These are phyloP conservation scores for Exophiala bonariae DNA, from an alignment of 2,329 filamentous ascomycete species.

Conservation along the genomic window DNA sequence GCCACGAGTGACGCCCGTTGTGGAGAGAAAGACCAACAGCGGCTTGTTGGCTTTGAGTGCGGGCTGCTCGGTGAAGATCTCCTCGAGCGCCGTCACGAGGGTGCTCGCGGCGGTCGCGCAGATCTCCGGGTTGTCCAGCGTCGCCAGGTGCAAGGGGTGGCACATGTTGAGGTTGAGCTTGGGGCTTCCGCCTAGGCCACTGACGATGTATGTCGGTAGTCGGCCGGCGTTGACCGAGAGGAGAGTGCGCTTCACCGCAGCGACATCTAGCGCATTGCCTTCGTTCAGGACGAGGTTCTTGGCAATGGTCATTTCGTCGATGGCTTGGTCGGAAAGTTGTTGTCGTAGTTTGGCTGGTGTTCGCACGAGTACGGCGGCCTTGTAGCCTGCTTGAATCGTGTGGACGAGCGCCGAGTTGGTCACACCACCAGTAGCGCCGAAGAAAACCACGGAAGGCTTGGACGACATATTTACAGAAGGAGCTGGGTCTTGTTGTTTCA, in stretches of 20 bases:
- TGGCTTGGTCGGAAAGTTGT: conserved; percentile 40
- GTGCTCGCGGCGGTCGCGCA: conserved; percentile 34
- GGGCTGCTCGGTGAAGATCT: conserved; percentile 24
- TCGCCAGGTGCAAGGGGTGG: conserved; percentile 29
- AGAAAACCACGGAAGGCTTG: conserved; percentile 47
- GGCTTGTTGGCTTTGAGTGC: conserved; percentile 19
- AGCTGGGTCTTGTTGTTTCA: background rate
- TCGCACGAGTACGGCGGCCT: conserved; percentile 47
- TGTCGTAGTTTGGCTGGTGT: conserved; percentile 50
- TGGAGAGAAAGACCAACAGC: conserved; percentile 33
- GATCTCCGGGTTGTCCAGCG: conserved; percentile 36
- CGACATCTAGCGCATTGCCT: conserved; percentile 47
- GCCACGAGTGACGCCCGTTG: conserved; percentile 33
- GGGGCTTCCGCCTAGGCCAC: conserved; percentile 45
- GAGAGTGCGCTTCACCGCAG: conserved; percentile 41
- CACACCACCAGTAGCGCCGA: conserved; percentile 54
- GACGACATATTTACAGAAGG: conserved; percentile 6
- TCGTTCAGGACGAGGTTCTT: too few relatives aligned
- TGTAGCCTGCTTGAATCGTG: conserved; percentile 46
- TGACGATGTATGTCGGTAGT: conserved; percentile 44
- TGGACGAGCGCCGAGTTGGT: conserved; percentile 44
- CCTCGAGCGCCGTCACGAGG: conserved; percentile 29
- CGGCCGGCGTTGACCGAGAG: conserved; percentile 27
- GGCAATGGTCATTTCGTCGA: conserved; percentile 45
- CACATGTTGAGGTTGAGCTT: conserved; percentile 27